A percentile compares a stretch with the other conserved stretches of the same genome.
Evolutionary conservation across 129 eudicot genomes (phyloP).

Genomic region (Artemisia annua): DNA sequence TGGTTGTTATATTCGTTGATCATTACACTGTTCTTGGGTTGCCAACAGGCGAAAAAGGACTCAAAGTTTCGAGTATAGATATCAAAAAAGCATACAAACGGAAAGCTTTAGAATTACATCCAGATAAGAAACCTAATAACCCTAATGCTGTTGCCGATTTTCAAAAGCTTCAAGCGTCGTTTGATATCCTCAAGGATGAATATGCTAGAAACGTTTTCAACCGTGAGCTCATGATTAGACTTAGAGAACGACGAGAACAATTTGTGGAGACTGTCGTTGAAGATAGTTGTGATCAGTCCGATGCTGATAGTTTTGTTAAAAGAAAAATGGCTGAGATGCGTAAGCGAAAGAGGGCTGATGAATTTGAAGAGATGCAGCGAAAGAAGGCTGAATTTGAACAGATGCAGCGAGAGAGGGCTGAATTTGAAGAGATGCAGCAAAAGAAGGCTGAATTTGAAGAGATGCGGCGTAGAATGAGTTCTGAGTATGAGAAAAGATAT

Average conservation of each 20-base stretch:
- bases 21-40: neutral
- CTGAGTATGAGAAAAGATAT: neutral
- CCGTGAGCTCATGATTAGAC: neutral
- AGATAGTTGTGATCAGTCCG: too few species aligned
- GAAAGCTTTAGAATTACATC: slow-evolving; percentile 6
- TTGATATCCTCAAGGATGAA: slow-evolving; percentile 3
- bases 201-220: neutral
- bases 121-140: neutral
- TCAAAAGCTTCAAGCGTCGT: slow-evolving; percentile 1
- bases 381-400: neutral
- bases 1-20: neutral
- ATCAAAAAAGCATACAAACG: neutral
- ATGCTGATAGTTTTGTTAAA: neutral
- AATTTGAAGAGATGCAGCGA: neutral
- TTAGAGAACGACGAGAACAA: neutral
- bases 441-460: too few species aligned
- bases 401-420: too few species aligned
- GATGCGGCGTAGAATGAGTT: neutral
- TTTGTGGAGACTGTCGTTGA: too few species aligned
- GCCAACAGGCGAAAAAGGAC: neutral
- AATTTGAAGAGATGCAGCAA: too few species aligned
- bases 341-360: neutral
- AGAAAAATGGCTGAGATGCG: neutral
- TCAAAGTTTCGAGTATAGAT: neutral
- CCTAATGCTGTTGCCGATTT: slow-evolving; percentile 5